phyloP scores from a whole-genome alignment of 495 filamentous ascomycete species.

The Neurospora terricola region DNA sequence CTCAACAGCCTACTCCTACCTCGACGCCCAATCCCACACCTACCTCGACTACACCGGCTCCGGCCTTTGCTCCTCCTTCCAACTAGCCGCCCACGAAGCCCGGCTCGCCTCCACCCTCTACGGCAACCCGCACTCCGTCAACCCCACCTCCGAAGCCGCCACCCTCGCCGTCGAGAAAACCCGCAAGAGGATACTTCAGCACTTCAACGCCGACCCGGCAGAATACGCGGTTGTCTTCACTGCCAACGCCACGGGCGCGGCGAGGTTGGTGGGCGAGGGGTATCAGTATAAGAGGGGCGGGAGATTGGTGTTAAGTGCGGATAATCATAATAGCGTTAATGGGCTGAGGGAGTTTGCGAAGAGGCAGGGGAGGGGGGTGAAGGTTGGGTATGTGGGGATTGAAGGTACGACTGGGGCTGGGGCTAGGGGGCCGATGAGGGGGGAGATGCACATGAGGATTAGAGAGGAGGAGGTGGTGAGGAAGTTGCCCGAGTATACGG shows the following conservation, averaged over 20 bases:
- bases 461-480: slow-evolving; percentile 2
- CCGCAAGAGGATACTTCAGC: slow-evolving; percentile 35
- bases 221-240: slow-evolving; percentile 56
- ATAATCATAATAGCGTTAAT: slow-evolving; percentile 31
- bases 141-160: slow-evolving; percentile 37
- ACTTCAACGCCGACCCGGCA: slow-evolving; percentile 46
- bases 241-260: slow-evolving; percentile 48
- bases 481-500: background rate
- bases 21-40: slow-evolving; percentile 22
- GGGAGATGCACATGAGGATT: slow-evolving; percentile 12
- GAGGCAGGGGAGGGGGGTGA: background rate
- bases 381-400: slow-evolving; percentile 8
- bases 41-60: slow-evolving; percentile 31
- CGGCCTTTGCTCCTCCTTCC: slow-evolving; percentile 16
- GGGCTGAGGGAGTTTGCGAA: slow-evolving; percentile 23
- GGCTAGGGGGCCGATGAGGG: background rate
- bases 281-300: slow-evolving; percentile 18
- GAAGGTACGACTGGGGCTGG: background rate
- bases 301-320: slow-evolving; percentile 14
- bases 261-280: slow-evolving; percentile 45
- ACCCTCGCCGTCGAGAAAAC: slow-evolving; percentile 37
- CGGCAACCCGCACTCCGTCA: slow-evolving; percentile 52
- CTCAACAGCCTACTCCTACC: slow-evolving; percentile 19
- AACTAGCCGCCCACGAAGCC: slow-evolving; percentile 14
- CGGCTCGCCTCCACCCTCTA: slow-evolving; percentile 29